Conservation (phyloP, 345 rosid genomes). For the Trapa incisa region DNA sequence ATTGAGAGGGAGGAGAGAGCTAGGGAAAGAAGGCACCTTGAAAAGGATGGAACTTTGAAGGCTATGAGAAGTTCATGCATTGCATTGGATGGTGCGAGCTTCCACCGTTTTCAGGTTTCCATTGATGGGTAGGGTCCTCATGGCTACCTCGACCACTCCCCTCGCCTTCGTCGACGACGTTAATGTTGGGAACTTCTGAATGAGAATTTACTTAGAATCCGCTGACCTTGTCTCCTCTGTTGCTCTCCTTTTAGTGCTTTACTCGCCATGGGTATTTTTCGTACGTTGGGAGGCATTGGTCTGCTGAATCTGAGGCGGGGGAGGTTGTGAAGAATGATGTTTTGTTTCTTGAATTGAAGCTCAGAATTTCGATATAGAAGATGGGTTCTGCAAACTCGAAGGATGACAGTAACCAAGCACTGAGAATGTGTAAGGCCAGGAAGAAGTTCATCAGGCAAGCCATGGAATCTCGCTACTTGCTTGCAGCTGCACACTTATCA, state of each 20-base stretch:
- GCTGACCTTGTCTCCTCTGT: neutral
- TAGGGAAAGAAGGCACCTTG: neutral
- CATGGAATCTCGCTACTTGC: slow-evolving; percentile 62
- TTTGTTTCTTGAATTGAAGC: slow-evolving; percentile 8
- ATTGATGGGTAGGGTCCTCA: neutral
- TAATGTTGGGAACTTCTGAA: neutral
- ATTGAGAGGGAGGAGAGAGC: neutral
- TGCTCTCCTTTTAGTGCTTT: neutral
- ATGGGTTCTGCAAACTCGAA: slow-evolving; percentile 78
- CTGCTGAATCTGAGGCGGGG: neutral
- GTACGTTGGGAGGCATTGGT: neutral
- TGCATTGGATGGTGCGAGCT: neutral
- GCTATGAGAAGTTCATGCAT: neutral
- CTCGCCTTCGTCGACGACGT: neutral
- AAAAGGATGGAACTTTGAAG: neutral
- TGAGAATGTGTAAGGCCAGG: slow-evolving; percentile 62
- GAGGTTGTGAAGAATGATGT: neutral
- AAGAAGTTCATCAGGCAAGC: slow-evolving; percentile 64
- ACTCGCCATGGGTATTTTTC: neutral
- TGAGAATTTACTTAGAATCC: slow-evolving; percentile 1
- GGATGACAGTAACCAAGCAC: slow-evolving; percentile 42
- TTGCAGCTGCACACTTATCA: slow-evolving; percentile 89
- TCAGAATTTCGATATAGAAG: slow-evolving; percentile 9
- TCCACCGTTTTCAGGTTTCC: slow-evolving; percentile 3
- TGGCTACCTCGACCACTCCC: neutral